Base-by-base conservation (phyloP, 2,329 filamentous ascomycete genomes). In the Cladosporium halotolerans region DNA sequence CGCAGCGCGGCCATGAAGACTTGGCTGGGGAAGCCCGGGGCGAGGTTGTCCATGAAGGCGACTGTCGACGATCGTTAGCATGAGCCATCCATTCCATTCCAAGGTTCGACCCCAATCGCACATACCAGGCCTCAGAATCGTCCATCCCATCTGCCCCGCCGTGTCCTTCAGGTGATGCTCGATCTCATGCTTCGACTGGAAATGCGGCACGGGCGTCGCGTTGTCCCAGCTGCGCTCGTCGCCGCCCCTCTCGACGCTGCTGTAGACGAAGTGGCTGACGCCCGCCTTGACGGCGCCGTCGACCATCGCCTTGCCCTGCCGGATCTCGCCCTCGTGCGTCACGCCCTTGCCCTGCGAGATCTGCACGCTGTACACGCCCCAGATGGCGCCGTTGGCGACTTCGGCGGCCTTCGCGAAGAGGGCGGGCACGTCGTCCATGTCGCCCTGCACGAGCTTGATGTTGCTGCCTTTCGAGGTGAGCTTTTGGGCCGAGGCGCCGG, bases 261-360 rank as follows among this genome's bases (percentile, higher is more conserved):
- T 78, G 68, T 85, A 86, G 34, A 87, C 78, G 60, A 87, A 84
- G 62, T 82, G 77, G 56, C 75, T 73, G 42, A 86, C 80, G 9
- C 74, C 73, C 33, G 78, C 66, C 43, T 76, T 73, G 54, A 85
- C 63, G 2, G 78, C 73, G 42, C 75, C 79, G 57, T 86, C 80
- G 53, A 87, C 72, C 9, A 87, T 69, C 0, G 68, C 72, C 31
- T 75, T 82, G 48, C 82, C 83, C 66, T 86, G 83, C 3, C 62
- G 60, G 57, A 79, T 73, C 66, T 81, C 78, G 59, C 68, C 63
- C 42, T 73, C 70, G 40, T 70, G 65, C 8, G 70, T 77, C 57
- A 69, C 68, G 48, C 68, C 72, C 41, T 68, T 68, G 43, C 72
- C 73, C 55, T 70, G 62, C 39, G 71, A 71, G 42, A 81, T 72